Conservation (phyloP, 169 alveolate genomes). For the Plasmodium adleri region DNA sequence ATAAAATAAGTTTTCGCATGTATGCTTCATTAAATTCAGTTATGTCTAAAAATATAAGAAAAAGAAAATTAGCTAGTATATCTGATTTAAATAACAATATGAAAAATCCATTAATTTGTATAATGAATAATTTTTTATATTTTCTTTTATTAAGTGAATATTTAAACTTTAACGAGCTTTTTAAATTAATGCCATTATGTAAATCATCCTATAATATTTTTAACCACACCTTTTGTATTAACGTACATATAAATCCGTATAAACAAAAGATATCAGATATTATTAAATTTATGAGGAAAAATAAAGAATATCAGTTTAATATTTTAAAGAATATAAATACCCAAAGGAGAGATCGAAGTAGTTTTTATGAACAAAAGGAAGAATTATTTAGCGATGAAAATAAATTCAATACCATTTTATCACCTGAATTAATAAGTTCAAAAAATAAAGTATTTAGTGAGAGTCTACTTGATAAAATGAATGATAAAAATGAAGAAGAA, state of each 20-base stretch:
- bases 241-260: conserved; percentile 71
- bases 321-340: conserved; percentile 21
- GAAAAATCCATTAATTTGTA: conserved; percentile 33
- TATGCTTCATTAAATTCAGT: conserved; percentile 60
- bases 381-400: conserved; percentile 1
- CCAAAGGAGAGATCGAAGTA: background rate
- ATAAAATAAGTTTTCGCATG: conserved; percentile 65
- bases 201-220: conserved; percentile 41
- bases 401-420: background rate
- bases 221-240: conserved; percentile 29
- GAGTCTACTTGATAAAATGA: background rate
- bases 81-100: conserved; percentile 23
- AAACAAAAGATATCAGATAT: conserved; percentile 59
- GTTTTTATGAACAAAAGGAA: conserved; percentile 11
- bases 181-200: conserved; percentile 70
- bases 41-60: background rate
- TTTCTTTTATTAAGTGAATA: conserved; percentile 64
- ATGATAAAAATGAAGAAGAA: background rate
- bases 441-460: background rate
- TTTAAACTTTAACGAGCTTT: conserved; percentile 40
- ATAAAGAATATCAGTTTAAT: conserved; percentile 67
- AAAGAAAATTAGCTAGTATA: conserved; percentile 8
- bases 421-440: background rate
- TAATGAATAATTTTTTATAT: conserved; percentile 68
- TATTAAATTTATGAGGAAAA: conserved; percentile 39